Evolutionary conservation across 2,329 filamentous ascomycete genomes (phyloP), one percentile per base, ranked within the genome.

Genomic region (Cercospora sp.): DNA sequence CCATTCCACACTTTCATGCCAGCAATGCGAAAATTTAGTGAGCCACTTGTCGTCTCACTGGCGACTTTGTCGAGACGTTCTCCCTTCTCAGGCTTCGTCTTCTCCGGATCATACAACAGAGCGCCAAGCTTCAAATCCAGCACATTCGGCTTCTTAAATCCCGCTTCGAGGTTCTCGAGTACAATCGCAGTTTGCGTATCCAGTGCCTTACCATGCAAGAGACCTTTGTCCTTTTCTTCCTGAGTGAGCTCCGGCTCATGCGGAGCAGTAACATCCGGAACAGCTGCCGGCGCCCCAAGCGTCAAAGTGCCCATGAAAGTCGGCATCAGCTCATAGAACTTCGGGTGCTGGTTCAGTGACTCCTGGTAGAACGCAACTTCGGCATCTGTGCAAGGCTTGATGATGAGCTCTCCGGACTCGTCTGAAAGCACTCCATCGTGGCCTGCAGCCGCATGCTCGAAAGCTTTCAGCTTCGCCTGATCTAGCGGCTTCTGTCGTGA

Each of bases 301-400:
- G 84, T 82, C 60, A 99, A 84, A 2, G 89, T 91, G 68, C 95
- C 95, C 80, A 96, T 88, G 80, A 89, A 98, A 5, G 88, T 85
- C 57, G 95, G 94, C 85, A 98, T 94, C 74, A 94, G 87, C 26
- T 89, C 87, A 61, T 89, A 87, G 75, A 98, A 92, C 1, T 90
- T 87, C 31, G 89, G 87, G 77, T 96, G 90, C 23, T 85, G 81
- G 36, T 86, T 80, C 30, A 89, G 77, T 28, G 83, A 89, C 45
- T 88, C 87, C 78, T 97, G 88, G 84, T 99, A 99, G 80, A 99
- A 99, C 55, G 89, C 86, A 74, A 98, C 88, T 81, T 99, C 95
- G 71, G 89, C 85, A 70, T 88, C 82, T 0, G 92, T 96, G 80
- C 94, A 98, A 18, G 95, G 95, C 81, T 99, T 99, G 77, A 97